These are phyloP conservation scores for Syzygium aqueum DNA, from an alignment of 345 rosid genomes.

Conservation along the genomic window DNA sequence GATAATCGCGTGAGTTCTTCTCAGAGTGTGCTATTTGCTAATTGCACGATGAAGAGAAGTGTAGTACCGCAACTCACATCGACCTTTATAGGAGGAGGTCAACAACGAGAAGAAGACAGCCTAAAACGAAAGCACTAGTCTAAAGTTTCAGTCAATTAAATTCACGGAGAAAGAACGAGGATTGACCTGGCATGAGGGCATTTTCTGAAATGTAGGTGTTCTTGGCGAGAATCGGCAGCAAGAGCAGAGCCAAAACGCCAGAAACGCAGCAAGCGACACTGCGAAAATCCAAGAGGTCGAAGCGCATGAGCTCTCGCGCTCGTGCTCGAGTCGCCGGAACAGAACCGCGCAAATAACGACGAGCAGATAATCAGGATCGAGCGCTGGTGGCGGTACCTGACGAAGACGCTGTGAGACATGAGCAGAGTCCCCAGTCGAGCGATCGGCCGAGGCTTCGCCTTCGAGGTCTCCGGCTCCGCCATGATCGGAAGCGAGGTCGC, in stretches of 20 bases:
- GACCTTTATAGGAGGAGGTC: neutral
- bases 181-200: conserved; percentile 93
- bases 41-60: neutral
- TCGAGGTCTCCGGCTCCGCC: conserved; percentile 17
- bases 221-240: conserved; percentile 81
- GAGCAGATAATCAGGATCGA: neutral
- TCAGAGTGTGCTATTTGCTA: neutral
- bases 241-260: conserved; percentile 64
- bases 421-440: conserved; percentile 75
- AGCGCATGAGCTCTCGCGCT: neutral
- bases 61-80: neutral
- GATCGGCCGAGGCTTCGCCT: conserved; percentile 56
- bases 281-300: conserved; percentile 3
- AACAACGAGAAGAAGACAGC: neutral
- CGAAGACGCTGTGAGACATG: conserved; percentile 57
- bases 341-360: neutral
- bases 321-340: neutral
- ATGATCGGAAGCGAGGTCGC: neutral
- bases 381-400: conserved; percentile 34
- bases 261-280: conserved; percentile 70
- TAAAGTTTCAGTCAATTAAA: neutral
- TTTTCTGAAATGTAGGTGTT: conserved; percentile 96
- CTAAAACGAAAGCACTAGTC: neutral
- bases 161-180: neutral
- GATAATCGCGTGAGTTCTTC: neutral